Evolutionary conservation across 805 yeast species (phyloP).

Genomic region (Schwanniomyces sp.): DNA sequence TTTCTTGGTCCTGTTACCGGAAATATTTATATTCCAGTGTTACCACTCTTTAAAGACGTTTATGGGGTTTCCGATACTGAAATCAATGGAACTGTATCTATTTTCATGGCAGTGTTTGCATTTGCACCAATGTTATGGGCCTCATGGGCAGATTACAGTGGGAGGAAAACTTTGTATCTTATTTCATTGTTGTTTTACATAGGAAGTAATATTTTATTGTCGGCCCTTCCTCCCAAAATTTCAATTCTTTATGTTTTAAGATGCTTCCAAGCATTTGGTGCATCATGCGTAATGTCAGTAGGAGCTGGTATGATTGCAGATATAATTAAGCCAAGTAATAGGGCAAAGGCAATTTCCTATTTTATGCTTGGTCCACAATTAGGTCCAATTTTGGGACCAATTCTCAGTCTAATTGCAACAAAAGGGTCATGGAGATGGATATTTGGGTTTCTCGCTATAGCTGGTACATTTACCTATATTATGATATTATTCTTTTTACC

Average conservation of each 20-base stretch:
- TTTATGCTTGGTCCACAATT: conserved; percentile 41
- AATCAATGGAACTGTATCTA: conserved; percentile 57
- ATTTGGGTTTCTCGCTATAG: conserved; percentile 30
- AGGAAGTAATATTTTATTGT: conserved; percentile 27
- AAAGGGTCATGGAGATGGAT: conserved; percentile 33
- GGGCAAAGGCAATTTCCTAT: conserved; percentile 32
- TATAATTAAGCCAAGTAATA: conserved; percentile 24
- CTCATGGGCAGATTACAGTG: conserved; percentile 53
- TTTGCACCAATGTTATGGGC: conserved; percentile 60
- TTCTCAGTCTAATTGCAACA: conserved; percentile 26
- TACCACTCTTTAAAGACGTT: conserved; percentile 43
- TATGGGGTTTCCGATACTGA: conserved; percentile 41
- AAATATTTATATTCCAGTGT: conserved; percentile 55
- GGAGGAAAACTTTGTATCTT: conserved; percentile 33
- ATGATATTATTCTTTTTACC: conserved; percentile 33
- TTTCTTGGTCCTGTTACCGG: conserved; percentile 59
- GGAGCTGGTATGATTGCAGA: conserved; percentile 40
- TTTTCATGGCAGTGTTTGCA: conserved; percentile 57
- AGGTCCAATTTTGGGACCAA: conserved; percentile 40
- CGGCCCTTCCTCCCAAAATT: conserved; percentile 29
- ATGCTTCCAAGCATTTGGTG: conserved; percentile 37
- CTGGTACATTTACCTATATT: conserved; percentile 23
- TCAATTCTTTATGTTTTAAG: conserved; percentile 28
- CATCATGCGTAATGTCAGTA: conserved; percentile 34
- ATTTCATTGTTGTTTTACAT: conserved; percentile 25